Percentiles rank a stretch among this genome's conserved stretches.
These are phyloP conservation scores for Phytophthora ohioensis DNA, from an alignment of 352 stramenopile genomes.

Conservation along the genomic window DNA sequence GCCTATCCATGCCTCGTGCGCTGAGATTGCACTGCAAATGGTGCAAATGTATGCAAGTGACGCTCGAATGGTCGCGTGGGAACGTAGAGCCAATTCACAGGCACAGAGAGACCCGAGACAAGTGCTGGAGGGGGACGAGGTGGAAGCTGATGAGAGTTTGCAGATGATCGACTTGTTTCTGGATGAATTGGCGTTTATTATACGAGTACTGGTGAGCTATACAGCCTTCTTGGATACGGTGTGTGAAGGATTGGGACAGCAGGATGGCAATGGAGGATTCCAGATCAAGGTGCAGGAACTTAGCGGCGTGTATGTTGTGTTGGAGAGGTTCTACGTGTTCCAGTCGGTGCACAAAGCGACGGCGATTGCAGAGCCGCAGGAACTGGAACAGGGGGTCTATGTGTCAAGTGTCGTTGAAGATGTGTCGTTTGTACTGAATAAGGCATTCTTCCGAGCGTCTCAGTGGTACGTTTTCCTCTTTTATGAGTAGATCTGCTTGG, in stretches of 20 bases:
- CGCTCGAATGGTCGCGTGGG: conserved; percentile 80
- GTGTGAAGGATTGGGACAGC: conserved; percentile 56
- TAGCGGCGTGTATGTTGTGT: conserved; percentile 80
- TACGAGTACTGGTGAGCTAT: conserved; percentile 80
- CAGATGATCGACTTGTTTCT: conserved; percentile 90
- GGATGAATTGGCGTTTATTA: conserved; percentile 82
- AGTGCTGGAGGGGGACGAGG: conserved; percentile 28
- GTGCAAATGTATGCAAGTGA: conserved; percentile 79
- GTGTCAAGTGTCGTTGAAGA: conserved; percentile 87
- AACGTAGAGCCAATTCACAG: conserved; percentile 70
- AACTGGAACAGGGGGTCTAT: conserved; percentile 71
- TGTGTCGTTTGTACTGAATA: conserved; percentile 87
- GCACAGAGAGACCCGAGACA: conserved; percentile 50
- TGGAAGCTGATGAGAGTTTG: conserved; percentile 84
- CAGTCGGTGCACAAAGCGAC: conserved; percentile 88
- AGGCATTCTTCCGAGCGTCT: conserved; percentile 77
- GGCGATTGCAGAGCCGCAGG: conserved; percentile 80
- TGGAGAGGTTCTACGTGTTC: conserved; percentile 89
- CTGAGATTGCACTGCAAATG: conserved; percentile 67
- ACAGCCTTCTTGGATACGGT: conserved; percentile 60
- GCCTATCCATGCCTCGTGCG: conserved; percentile 69
- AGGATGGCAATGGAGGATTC: conserved; percentile 45
- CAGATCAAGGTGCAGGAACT: conserved; percentile 77
- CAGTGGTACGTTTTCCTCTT: conserved; percentile 58
- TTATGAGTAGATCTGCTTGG: conserved; percentile 1